Evolutionary conservation across 2,329 filamentous ascomycete genomes (phyloP).

Genomic region (Didymella lethalis): DNA sequence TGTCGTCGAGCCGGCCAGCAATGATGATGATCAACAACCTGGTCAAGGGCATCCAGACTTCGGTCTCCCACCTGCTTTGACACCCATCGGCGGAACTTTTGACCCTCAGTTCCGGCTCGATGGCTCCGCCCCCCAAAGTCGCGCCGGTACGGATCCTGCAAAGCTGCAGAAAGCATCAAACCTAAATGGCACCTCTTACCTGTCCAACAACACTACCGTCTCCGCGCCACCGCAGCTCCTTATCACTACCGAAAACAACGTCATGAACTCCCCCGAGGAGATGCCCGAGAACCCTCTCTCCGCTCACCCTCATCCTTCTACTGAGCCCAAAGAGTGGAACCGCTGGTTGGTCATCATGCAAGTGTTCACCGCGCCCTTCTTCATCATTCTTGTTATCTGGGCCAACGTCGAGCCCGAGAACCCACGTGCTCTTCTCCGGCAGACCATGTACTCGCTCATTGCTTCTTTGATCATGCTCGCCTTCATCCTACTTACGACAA

Average conservation of each 20-base stretch:
- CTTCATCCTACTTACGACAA: conserved; percentile 73
- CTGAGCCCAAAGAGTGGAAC: conserved; percentile 72
- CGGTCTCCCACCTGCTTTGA: conserved; percentile 41
- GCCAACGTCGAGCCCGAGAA: conserved; percentile 69
- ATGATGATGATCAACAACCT: conserved; percentile 45
- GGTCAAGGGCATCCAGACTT: conserved; percentile 41
- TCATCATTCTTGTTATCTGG: conserved; percentile 80
- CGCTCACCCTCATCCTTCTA: conserved; percentile 50
- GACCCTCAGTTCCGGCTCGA: conserved; percentile 30
- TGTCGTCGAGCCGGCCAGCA: conserved; percentile 76
- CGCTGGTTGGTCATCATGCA: conserved; percentile 89
- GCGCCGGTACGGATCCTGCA: conserved; percentile 14
- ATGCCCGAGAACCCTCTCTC: conserved; percentile 29
- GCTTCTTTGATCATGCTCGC: conserved; percentile 72
- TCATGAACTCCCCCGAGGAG: conserved; percentile 49
- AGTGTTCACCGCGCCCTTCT: conserved; percentile 84
- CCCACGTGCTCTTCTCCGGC: conserved; percentile 66
- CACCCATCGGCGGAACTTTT: conserved; percentile 27
- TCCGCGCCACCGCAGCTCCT: conserved; percentile 39
- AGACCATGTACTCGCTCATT: conserved; percentile 53
- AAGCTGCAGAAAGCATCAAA: conserved; percentile 4
- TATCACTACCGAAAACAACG: conserved; percentile 45
- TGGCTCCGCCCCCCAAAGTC: conserved; percentile 7
- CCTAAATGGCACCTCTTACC: conserved; percentile 10
- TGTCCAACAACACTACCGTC: conserved; percentile 27